Percentiles rank a stretch among this genome's conserved stretches.
Conservation (phyloP, 352 stramenopile species). For the Phytopythium delawarense region DNA sequence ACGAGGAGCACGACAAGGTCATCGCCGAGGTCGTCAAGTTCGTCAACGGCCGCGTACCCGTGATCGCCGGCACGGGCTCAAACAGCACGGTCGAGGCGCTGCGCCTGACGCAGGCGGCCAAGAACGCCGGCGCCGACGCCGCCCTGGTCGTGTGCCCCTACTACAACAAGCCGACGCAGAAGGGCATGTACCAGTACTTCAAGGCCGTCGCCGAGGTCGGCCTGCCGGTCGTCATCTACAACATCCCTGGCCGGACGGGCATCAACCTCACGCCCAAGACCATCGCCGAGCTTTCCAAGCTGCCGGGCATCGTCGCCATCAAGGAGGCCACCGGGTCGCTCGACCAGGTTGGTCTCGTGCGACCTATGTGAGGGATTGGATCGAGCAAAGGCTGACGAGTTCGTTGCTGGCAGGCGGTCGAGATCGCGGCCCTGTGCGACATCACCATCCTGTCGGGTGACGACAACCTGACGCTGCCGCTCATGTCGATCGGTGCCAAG, state of each 20-base stretch:
- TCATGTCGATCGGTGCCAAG: slow-evolving; percentile 87
- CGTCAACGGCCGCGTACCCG: slow-evolving; percentile 79
- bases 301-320: slow-evolving; percentile 96
- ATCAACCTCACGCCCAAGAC: slow-evolving; percentile 95
- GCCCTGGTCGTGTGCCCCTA: slow-evolving; percentile 96
- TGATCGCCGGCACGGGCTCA: slow-evolving; percentile 95
- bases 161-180: slow-evolving; percentile 99
- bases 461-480: slow-evolving; percentile 87
- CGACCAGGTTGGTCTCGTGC: slow-evolving; percentile 40
- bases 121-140: slow-evolving; percentile 92
- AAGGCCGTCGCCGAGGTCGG: slow-evolving; percentile 83
- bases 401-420: slow-evolving; percentile 39
- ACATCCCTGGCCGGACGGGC: slow-evolving; percentile 95
- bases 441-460: slow-evolving; percentile 91
- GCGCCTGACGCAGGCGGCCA: slow-evolving; percentile 84
- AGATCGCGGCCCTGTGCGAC: slow-evolving; percentile 87
- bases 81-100: slow-evolving; percentile 89
- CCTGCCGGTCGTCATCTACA: slow-evolving; percentile 96
- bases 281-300: slow-evolving; percentile 89
- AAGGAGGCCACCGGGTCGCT: slow-evolving; percentile 97
- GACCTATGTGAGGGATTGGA: not conserved
- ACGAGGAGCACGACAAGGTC: slow-evolving; percentile 95
- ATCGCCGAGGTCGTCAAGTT: slow-evolving; percentile 89
- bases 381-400: not conserved
- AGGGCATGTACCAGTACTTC: slow-evolving; percentile 94